Base-by-base conservation (phyloP, 371 early-diverging fungal genomes). In the Cokeromyces recurvatus region DNA sequence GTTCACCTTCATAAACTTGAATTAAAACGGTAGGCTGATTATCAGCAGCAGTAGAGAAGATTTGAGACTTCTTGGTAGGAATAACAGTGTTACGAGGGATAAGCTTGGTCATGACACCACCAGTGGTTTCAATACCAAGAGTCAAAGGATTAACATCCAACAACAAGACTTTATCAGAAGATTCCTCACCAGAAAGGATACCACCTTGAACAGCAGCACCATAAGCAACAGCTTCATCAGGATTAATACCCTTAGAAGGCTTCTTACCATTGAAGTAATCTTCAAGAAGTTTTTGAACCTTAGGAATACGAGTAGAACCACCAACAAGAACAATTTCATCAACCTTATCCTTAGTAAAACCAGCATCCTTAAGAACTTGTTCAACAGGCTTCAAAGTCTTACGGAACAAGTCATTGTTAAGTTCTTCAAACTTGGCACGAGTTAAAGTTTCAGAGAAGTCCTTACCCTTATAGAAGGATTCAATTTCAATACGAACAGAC, bases 171-270 rank as follows among this genome's bases (percentile, higher is more conserved):
- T 84, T 82, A 66, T 90, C 85, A 51, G 86, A 86, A 53, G 85
- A 69, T 53, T 74, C 70, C 57, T 90, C 89, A 59, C 98, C 98
- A 59, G 92, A 82, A 39, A 99, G 78, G 53, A 98, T 94, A 80
- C 97, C 99, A 62, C 94, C 99, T 72, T 98, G 99, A 57, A 99
- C 87, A 51, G 99, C 96, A 57, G 99, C 99, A 69, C 99, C 99
- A 59, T 92, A 88, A 59, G 99, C 99, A 44, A 99, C 98, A 60
- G 29, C 29, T 29, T 29, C 29, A 29, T 29, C 29, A 29, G 29
- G 29, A 11, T 29, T 29, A 29, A 29, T 93, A 51, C 85, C 82
- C 79, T 91, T 92, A 73, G 89, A 87, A 19, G 98, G 94, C 66
- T 95, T 90, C 68, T 88, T 88, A 54, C 95, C 95, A 78, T 68